Base-by-base conservation (phyloP, 495 filamentous ascomycete species). In the Paragyromitra xinjiangensis region DNA sequence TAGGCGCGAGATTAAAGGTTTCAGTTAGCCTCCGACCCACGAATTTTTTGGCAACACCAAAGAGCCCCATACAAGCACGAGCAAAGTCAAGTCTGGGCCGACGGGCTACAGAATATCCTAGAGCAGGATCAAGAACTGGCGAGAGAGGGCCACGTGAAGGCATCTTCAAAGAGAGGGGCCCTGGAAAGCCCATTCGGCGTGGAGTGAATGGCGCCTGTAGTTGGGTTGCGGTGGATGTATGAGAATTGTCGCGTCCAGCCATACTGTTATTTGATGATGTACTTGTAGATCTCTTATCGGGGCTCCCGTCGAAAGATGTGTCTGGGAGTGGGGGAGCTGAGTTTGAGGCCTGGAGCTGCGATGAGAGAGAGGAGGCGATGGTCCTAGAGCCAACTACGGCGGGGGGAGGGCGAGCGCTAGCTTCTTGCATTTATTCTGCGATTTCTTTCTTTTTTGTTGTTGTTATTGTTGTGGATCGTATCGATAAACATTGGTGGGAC, bases 131-230 rank as follows among this genome's bases (percentile, higher is more conserved):
- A 22, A 82, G 77, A 40, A 82, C 73, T 64, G 81, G 81, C 2
- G 81, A 80, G 19, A 80, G 68, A 37, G 81, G 81, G 12, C 73
- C 70, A 48, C 81, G 81, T 24, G 81, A 78, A 19, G 81, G 81
- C 81, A 82, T 82, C 56, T 82, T 82, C n/a, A 82, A 59, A 44
- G 81, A 78, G 45, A 82, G 78, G 22, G 81, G 81, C 29, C 78
- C 78, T 45, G 81, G 77, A 45, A 78, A 78, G 12, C 74, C 69
- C 56, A 82, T 73, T 42, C 77, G 81, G 55, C 81, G 78, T 63
- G 81, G 81, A 44, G 81, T 82, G 58, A 82, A 82, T 58, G 81
- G 81, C 19, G 73, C 63, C 40, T 77, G 76, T 24, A 75, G 61
- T 34, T 80, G 78, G 14, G 50, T 51, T 37, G 40, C 44, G 2